Percentiles rank a stretch among this genome's conserved stretches.
These are phyloP conservation scores for Myotisia sp. DNA, from an alignment of 2,329 filamentous ascomycete genomes.

Conservation along the genomic window DNA sequence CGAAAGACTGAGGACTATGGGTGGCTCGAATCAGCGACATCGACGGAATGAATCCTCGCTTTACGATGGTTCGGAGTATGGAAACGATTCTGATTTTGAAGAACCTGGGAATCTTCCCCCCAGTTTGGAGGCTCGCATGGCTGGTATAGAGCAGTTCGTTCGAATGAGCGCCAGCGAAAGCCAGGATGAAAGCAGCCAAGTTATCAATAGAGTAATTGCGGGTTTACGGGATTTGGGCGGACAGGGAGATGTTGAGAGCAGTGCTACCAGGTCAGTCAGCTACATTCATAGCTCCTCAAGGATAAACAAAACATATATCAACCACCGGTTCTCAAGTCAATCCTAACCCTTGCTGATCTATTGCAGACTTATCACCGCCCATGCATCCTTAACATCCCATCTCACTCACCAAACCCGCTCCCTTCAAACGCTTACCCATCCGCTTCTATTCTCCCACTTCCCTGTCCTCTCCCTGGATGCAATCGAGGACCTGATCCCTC, in stretches of 20 bases:
- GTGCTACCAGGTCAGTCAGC: conserved; percentile 37
- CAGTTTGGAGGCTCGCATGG: conserved; percentile 41
- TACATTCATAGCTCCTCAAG: not conserved
- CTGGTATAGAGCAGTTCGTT: conserved; percentile 41
- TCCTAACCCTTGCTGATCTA: conserved; percentile 5
- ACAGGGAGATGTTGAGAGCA: conserved; percentile 43
- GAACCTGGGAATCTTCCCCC: conserved; percentile 39
- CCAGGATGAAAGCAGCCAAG: conserved; percentile 36
- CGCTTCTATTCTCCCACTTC: conserved; percentile 44
- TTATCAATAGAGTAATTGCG: conserved; percentile 39
- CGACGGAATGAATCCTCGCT: conserved; percentile 31
- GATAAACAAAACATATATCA: conserved; percentile 1
- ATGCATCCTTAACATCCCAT: conserved; percentile 45
- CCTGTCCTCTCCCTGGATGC: conserved; percentile 38
- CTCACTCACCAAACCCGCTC: conserved; percentile 47
- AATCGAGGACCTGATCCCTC: conserved; percentile 43
- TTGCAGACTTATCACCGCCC: conserved; percentile 42
- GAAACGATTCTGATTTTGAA: conserved; percentile 42
- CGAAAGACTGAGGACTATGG: no score
- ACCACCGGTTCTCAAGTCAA: not conserved
- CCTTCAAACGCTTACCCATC: conserved; percentile 44
- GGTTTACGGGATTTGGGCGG: conserved; percentile 40
- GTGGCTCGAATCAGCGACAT: conserved; percentile 22
- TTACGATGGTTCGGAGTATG: conserved; percentile 46
- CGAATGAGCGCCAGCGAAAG: conserved; percentile 40